A percentile compares a stretch with the other conserved stretches of the same genome.
Evolutionary conservation across 2,329 filamentous ascomycete genomes (phyloP).

Genomic region (Xylaria sp.): DNA sequence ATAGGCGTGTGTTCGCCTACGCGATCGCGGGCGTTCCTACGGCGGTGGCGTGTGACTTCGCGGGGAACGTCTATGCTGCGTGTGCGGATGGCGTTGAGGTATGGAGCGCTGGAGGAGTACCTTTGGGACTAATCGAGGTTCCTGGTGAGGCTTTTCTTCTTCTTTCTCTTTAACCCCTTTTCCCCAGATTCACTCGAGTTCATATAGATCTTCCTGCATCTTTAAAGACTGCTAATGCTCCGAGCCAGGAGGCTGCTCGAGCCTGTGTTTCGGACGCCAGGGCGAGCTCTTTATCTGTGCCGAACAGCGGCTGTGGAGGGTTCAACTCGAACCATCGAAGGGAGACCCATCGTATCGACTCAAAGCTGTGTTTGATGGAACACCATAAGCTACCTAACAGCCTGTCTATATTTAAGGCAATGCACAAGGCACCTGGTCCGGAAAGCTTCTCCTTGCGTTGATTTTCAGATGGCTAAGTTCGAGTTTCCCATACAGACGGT

Average conservation of each 20-base stretch:
- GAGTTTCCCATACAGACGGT: too few relatives aligned
- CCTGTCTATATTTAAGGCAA: too few relatives aligned
- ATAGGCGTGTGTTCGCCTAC: conserved; percentile 56
- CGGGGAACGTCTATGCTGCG: conserved; percentile 51
- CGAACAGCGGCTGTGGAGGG: conserved; percentile 48
- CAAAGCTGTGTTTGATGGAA: background rate
- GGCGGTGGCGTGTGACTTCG: conserved; percentile 45
- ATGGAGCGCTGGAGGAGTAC: conserved; percentile 47
- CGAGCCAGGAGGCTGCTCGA: conserved; percentile 43
- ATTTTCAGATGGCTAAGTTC: too few relatives aligned
- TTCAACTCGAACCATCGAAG: conserved; percentile 36
- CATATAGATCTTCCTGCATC: background rate
- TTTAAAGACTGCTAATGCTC: conserved; percentile 1
- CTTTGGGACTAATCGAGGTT: conserved; percentile 47
- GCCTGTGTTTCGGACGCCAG: conserved; percentile 47
- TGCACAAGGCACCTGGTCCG: too few relatives aligned
- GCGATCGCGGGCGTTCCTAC: conserved; percentile 49
- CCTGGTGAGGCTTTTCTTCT: conserved; percentile 35
- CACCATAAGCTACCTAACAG: background rate
- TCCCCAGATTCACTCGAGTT: background rate
- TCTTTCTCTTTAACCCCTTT: background rate
- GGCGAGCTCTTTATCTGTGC: conserved; percentile 52
- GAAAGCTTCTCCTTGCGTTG: too few relatives aligned
- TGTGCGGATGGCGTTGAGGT: conserved; percentile 55
- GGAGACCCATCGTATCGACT: background rate